phyloP scores from a whole-genome alignment of 2,329 filamentous ascomycete species.

The Phialocephala subalpina region DNA sequence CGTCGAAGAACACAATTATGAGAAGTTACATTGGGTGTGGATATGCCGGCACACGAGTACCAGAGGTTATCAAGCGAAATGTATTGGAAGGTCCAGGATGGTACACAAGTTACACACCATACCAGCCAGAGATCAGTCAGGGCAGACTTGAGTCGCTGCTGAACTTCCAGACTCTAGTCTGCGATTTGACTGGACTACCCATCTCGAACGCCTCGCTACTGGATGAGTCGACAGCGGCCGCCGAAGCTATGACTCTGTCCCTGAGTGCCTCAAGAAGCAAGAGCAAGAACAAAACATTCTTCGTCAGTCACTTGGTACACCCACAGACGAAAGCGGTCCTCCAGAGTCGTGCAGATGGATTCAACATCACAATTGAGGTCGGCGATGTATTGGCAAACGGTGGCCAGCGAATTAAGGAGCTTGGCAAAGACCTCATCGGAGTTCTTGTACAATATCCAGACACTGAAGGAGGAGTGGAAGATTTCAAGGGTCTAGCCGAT shows the following conservation, averaged over 20 bases:
- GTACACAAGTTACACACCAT: conserved; percentile 98
- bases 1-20: conserved; percentile 65
- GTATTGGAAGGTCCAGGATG: conserved; percentile 92
- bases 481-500: conserved; percentile 78
- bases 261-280: conserved; percentile 80
- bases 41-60: conserved; percentile 87
- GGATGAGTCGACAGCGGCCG: conserved; percentile 90
- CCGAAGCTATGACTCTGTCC: conserved; percentile 95
- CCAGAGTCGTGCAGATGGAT: conserved; percentile 86
- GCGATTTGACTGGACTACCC: conserved; percentile 84
- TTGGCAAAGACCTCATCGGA: conserved; percentile 85
- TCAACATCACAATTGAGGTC: conserved; percentile 81
- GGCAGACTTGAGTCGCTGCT: conserved; percentile 89
- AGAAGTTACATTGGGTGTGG: conserved; percentile 83
- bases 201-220: conserved; percentile 92
- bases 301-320: conserved; percentile 84
- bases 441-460: conserved; percentile 96
- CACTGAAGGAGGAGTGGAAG: conserved; percentile 80
- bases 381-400: conserved; percentile 74
- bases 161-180: conserved; percentile 95
- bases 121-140: conserved; percentile 97
- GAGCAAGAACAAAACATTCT: conserved; percentile 78
- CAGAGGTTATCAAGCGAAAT: conserved; percentile 91
- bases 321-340: conserved; percentile 88
- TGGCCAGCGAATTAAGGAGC: conserved; percentile 70